Evolutionary conservation across 2,329 filamentous ascomycete genomes (phyloP), one percentile per base, ranked within the genome.

Genomic region (Ophiocordyceps australis): DNA sequence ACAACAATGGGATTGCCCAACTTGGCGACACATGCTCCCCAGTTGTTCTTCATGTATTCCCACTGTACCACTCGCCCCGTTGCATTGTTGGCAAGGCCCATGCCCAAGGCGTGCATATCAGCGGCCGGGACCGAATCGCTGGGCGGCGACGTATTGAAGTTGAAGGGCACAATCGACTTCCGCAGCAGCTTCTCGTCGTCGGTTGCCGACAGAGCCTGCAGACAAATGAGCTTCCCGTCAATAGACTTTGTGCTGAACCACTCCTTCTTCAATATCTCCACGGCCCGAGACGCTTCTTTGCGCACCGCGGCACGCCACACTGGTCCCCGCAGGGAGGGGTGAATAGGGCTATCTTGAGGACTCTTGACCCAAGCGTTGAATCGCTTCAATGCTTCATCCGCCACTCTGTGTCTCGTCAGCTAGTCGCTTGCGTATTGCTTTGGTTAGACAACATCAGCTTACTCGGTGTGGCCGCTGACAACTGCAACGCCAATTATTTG

Each of bases 181-280:
- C 64, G 56, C 23, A 91, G 71, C 17, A 94, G 57, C 8, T 71
- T 65, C 9, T 53, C 45, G 28, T 81, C 69, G 38, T 75, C 74
- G 13, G 78, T 72, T 20, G 73, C 69, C 18, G 83, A 82, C 23
- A 98, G 64, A 4, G 78, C 70, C 20, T 66, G 59, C 4, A 95
- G 65, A 36, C 72, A 77, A 35, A 92, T 78, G 38, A 93, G 83
- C 51, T 85, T 91, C 39, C 83, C 85, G 41, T 95, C 89, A 20
- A 94, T 74, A 7, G 83, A 81, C 27, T 76, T 75, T 9, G 82
- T 89, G 26, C 61, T 73, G 34, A 71, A 63, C 63, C 81, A 95
- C 47, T 94, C 85, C 28, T 81, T 70, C 57, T 86, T 82, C 28
- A 98, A 64, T 7, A 74, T 65, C 16, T 77, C 64, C 36, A 82